phyloP scores from a whole-genome alignment of 1,284 basidiomycete genomes.

The Albatrellus sp. region DNA sequence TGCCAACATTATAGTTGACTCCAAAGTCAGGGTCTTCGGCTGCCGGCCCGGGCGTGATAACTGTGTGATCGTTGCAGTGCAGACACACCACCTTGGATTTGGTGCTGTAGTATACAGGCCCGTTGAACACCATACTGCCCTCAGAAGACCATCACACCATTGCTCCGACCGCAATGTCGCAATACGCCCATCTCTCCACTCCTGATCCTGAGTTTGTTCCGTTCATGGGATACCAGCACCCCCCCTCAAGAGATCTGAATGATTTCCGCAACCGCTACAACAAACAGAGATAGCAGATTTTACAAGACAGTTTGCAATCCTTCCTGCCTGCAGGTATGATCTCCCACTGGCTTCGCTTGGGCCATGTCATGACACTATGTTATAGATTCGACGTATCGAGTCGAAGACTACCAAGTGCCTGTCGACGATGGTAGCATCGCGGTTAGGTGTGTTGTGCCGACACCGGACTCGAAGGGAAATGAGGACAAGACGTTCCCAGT shows the following conservation, averaged over 20 bases:
- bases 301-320: background rate
- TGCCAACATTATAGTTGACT: too few species aligned
- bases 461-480: background rate
- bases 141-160: too few species aligned
- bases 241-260: background rate
- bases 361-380: too few species aligned
- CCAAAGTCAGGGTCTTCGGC: too few species aligned
- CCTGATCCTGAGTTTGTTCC: constrained; percentile 5
- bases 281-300: background rate
- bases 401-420: constrained; percentile 5
- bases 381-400: constrained; percentile 3
- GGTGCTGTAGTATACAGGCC: too few species aligned
- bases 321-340: constrained; percentile 1
- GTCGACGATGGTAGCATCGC: constrained; percentile 1
- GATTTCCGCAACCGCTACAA: constrained; percentile 1
- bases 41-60: too few species aligned
- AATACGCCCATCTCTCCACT: constrained; percentile 1
- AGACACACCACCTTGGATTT: too few species aligned
- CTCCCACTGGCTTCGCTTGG: too few species aligned
- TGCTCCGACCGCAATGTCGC: background rate
- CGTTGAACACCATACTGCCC: too few species aligned
- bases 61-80: too few species aligned
- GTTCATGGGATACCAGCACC: background rate
- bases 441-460: constrained; percentile 1
- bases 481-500: constrained; percentile 3